Percentiles rank a stretch among this genome's conserved stretches.
These are phyloP conservation scores for Ascocoryne sarcoides DNA, from an alignment of 2,329 filamentous ascomycete genomes.

Conservation along the genomic window DNA sequence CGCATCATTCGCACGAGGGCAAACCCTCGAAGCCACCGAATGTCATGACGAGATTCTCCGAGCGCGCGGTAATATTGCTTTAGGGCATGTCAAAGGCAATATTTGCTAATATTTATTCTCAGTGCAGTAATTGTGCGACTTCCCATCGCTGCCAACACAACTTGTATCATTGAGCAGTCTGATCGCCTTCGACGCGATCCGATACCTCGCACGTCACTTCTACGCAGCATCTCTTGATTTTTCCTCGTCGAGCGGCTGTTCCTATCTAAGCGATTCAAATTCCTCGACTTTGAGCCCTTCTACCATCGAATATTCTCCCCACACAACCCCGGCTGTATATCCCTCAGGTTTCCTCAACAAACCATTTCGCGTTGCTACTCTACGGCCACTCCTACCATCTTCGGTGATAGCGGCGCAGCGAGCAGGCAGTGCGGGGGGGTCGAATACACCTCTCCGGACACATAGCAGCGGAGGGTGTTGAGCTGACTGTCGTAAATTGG, in stretches of 20 bases:
- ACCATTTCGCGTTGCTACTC: no score
- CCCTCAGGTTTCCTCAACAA: no score
- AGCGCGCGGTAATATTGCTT: no score
- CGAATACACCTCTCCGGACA: constrained; percentile 31
- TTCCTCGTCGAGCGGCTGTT: no score
- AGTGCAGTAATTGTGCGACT: constrained; percentile 11
- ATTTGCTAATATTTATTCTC: constrained; percentile 14
- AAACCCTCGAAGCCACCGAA: constrained; percentile 7
- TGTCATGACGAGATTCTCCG: no score
- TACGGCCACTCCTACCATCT: no score
- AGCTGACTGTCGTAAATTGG: constrained; percentile 11
- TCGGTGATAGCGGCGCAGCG: constrained; percentile 10
- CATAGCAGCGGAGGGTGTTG: constrained; percentile 24
- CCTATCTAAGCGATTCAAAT: no score
- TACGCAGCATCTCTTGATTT: not conserved
- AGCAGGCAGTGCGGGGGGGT: constrained; percentile 29
- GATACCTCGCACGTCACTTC: constrained; percentile 11
- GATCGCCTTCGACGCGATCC: constrained; percentile 17
- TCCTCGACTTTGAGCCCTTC: no score
- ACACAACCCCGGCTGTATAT: no score
- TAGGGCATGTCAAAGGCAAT: no score
- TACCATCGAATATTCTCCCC: no score
- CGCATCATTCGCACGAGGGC: constrained; percentile 16
- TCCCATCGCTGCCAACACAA: constrained; percentile 18
- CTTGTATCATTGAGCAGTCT: constrained; percentile 23